phyloP scores from a whole-genome alignment of 257 asterid genomes.

The Prunella vulgaris region DNA sequence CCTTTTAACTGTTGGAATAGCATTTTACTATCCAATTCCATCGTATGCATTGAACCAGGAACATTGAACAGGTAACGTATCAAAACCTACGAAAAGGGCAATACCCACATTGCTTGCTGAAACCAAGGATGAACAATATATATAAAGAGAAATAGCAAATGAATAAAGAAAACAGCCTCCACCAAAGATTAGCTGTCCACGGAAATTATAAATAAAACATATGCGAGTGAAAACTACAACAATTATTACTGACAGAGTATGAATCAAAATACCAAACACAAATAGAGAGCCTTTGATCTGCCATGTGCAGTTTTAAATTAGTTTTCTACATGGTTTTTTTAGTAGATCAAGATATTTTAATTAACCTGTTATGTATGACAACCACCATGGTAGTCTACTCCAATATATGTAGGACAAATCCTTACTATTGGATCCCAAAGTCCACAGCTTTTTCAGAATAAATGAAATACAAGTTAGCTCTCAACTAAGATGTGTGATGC shows the following conservation, averaged over 20 bases:
- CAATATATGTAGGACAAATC: neutral
- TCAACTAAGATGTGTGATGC: neutral
- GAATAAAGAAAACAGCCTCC: neutral
- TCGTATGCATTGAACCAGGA: neutral
- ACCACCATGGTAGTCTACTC: neutral
- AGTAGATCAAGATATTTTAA: neutral
- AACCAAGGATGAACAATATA: neutral
- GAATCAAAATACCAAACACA: neutral
- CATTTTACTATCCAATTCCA: neutral
- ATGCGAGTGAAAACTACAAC: neutral
- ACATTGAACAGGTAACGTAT: neutral
- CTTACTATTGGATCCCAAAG: neutral
- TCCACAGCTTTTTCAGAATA: neutral
- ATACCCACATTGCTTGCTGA: neutral
- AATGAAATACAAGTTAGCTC: neutral
- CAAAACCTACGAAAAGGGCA: neutral
- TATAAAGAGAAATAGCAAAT: no score
- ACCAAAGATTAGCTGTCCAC: neutral
- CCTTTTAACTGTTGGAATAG: conserved; percentile 1
- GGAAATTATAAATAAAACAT: neutral
- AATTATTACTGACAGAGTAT: neutral
- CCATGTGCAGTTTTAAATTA: neutral
- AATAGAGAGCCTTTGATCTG: neutral
- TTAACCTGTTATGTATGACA: neutral
- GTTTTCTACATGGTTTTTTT: neutral